phyloP scores from a whole-genome alignment of 1,284 basidiomycete species.

The Cutaneotrichosporon cutaneum region DNA sequence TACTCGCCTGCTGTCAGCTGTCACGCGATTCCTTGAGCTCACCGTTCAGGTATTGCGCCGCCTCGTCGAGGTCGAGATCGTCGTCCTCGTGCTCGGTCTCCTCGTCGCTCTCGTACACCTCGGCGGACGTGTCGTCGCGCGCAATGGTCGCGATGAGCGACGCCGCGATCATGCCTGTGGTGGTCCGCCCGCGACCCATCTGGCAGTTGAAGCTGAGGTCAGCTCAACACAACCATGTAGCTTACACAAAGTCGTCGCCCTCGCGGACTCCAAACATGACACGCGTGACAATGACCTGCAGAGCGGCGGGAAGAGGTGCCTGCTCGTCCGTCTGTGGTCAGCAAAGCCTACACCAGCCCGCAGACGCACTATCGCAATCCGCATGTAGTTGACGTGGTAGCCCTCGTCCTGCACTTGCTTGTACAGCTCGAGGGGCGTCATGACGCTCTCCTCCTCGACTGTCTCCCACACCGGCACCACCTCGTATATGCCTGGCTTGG shows the following conservation, averaged over 20 bases:
- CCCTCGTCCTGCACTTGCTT: slow-evolving; percentile 61
- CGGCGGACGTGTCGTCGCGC: slow-evolving; percentile 41
- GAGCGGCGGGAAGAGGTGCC: slow-evolving; percentile 82
- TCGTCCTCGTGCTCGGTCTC: slow-evolving; percentile 41
- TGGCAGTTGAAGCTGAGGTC: slow-evolving; percentile 53
- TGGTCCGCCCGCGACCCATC: slow-evolving; percentile 59
- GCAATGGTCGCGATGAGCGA: slow-evolving; percentile 79
- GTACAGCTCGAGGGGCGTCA: slow-evolving; percentile 74
- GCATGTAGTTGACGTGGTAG: slow-evolving; percentile 81
- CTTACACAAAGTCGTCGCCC: slow-evolving; percentile 71
- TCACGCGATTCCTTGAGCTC: no score
- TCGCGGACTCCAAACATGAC: slow-evolving; percentile 64
- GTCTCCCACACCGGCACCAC: slow-evolving; percentile 85
- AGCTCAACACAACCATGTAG: slow-evolving; percentile 5
- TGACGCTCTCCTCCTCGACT: slow-evolving; percentile 78
- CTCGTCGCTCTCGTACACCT: slow-evolving; percentile 21
- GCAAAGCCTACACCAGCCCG: neutral
- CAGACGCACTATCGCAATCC: slow-evolving; percentile 73
- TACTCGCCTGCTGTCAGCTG: slow-evolving; percentile 71
- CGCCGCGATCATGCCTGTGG: slow-evolving; percentile 90
- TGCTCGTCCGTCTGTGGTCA: slow-evolving; percentile 82
- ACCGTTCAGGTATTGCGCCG: slow-evolving; percentile 84
- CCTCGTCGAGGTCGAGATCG: slow-evolving; percentile 71
- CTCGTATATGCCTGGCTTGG: slow-evolving; percentile 81
- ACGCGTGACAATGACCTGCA: slow-evolving; percentile 73